A percentile compares a stretch with the other conserved stretches of the same genome.
These are phyloP conservation scores for Phlegmacium glaucopus DNA, from an alignment of 768 basidiomycete species.

Conservation along the genomic window DNA sequence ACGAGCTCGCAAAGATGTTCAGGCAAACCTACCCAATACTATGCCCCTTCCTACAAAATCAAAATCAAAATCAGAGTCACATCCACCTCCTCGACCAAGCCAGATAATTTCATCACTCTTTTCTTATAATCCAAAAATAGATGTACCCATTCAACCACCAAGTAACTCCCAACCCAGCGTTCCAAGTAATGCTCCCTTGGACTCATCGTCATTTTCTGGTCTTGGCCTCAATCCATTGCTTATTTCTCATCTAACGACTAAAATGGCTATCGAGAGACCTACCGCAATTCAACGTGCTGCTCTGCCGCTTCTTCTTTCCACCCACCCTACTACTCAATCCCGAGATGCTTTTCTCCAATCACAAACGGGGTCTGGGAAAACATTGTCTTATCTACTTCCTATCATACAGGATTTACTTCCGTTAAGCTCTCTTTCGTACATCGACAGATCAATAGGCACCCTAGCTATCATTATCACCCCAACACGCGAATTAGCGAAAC, in stretches of 20 bases:
- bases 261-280: conserved; percentile 81
- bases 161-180: conserved; percentile 25
- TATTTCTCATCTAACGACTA: conserved; percentile 68
- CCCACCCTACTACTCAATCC: conserved; percentile 31
- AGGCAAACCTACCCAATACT: conserved; percentile 4
- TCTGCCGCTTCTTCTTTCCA: conserved; percentile 49
- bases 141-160: conserved; percentile 30
- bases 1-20: conserved; percentile 19
- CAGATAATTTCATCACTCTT: conserved; percentile 90
- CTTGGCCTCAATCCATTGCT: conserved; percentile 84
- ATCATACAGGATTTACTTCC: conserved; percentile 94
- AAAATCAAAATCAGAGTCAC: conserved; percentile 18
- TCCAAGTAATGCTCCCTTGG: conserved; percentile 86
- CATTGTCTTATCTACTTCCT: conserved; percentile 88
- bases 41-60: conserved; percentile 16
- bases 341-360: conserved; percentile 92
- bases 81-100: conserved; percentile 29
- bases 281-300: conserved; percentile 87
- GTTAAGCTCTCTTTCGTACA: conserved; percentile 84
- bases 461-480: conserved; percentile 93
- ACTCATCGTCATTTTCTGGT: conserved; percentile 75
- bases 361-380: conserved; percentile 97
- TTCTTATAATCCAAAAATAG: conserved; percentile 74
- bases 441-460: conserved; percentile 93
- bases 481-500: conserved; percentile 93